Evolutionary conservation across 116 monocot genomes (phyloP).

Genomic region (Papilionanthe hybrid): DNA sequence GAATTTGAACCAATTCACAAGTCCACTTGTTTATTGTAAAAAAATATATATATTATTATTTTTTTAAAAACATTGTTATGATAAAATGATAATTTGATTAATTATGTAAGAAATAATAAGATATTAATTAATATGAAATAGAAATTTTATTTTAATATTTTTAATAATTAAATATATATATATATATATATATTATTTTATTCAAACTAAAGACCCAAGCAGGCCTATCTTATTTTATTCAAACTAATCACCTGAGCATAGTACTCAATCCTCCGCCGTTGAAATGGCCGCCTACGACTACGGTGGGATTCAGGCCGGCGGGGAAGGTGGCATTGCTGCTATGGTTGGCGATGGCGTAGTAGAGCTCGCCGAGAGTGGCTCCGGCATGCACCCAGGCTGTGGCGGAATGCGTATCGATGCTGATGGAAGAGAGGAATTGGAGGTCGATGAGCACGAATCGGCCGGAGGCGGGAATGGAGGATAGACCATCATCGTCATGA

Average conservation of each 20-base stretch:
- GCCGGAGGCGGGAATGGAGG: neutral
- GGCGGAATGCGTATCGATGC: constrained; percentile 2
- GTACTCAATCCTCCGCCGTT: constrained; percentile 33
- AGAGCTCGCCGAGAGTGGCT: constrained; percentile 36
- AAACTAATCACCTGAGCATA: neutral
- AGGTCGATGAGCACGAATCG: constrained; percentile 25
- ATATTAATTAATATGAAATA: too few relatives aligned
- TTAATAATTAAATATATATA: too few relatives aligned
- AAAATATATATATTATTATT: too few relatives aligned
- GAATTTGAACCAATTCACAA: too few relatives aligned
- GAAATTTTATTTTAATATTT: too few relatives aligned
- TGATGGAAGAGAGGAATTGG: constrained; percentile 11
- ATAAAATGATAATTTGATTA: too few relatives aligned
- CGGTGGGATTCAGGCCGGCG: constrained; percentile 25
- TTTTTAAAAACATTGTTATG: too few relatives aligned
- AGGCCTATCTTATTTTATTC: too few relatives aligned
- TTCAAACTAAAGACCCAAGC: too few relatives aligned
- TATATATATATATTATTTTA: too few relatives aligned
- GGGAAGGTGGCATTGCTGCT: constrained; percentile 17
- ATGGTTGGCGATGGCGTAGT: constrained; percentile 17
- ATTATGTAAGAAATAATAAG: too few relatives aligned
- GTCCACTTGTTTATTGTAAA: too few relatives aligned
- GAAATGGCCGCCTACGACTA: constrained; percentile 36
- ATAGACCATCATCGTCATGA: constrained; percentile 3
- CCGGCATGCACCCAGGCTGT: constrained; percentile 44